Evolutionary conservation across 176 grass and related monocot species (phyloP), one percentile per base, ranked within the genome.

Genomic region (Dactylis glomerata): DNA sequence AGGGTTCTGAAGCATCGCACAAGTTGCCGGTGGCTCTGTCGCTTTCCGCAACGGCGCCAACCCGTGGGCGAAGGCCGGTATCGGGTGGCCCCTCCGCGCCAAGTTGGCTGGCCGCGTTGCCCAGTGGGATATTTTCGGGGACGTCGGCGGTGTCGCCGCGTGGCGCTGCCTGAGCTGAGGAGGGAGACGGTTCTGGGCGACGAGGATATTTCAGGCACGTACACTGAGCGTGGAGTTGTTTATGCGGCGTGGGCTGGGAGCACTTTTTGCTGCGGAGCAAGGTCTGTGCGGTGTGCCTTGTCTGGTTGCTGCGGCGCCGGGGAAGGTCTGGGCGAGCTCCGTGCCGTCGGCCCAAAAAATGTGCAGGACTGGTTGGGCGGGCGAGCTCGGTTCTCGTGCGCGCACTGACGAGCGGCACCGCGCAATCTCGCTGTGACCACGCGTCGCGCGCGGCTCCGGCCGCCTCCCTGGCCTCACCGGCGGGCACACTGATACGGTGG

Each of bases 1-100:
- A 90, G 56, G 62, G 72, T 86, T 90, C 88, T 85, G 87, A 89
- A 89, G 61, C 70, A 12, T 69, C 68, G 68, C 23, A 44, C 77
- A 54, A 28, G 42, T 52, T 16, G 58, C 27, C 36, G 68, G 28
- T 56, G 84, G 11, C 50, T 10, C 20, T 12, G 28, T 69, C 74
- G 73, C 81, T 79, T 83, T 83, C 16, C 40, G n/a, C n/a, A n/a
- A n/a, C n/a, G n/a, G n/a, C n/a, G 74, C 81, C 52, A 41, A 72
- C 3, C 24, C 28, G 77, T 63, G 85, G 68, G 10, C 77, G 44
- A 22, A 31, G 34, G 38, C n/a, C n/a, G 66, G 34, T 12, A 9
- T 8, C 55, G 16, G n/a, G n/a, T n/a, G n/a, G n/a, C n/a, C 10
- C 65, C 65, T 17, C 64, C 32, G 51, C 19, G 51, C 51, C 51